These are phyloP conservation scores for Rhizopogon vesiculosus DNA, from an alignment of 768 basidiomycete genomes.

Conservation along the genomic window DNA sequence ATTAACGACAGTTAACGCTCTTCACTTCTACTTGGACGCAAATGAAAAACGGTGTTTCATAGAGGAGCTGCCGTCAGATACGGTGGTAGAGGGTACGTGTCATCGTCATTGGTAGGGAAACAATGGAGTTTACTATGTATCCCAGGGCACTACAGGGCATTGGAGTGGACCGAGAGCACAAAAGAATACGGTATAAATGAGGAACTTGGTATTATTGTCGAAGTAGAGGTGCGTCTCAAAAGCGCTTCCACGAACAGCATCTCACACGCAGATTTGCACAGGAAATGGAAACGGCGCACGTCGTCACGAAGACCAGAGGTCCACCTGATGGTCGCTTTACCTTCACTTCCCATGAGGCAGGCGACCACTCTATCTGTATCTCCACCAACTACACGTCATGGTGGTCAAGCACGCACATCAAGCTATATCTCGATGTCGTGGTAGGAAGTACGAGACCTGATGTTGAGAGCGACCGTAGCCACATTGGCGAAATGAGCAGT, in stretches of 20 bases:
- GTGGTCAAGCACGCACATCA: constrained; percentile 85
- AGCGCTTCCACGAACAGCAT: neutral
- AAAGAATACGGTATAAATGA: constrained; percentile 68
- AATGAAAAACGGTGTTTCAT: constrained; percentile 94
- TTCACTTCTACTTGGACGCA: constrained; percentile 96
- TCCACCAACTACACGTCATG: constrained; percentile 90
- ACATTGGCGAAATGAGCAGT: constrained; percentile 74
- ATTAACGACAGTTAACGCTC: constrained; percentile 54
- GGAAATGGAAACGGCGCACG: constrained; percentile 83
- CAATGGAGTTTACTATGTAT: neutral
- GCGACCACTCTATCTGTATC: constrained; percentile 96
- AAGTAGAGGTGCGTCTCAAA: constrained; percentile 69
- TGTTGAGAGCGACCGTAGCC: constrained; percentile 79
- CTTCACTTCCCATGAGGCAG: constrained; percentile 94
- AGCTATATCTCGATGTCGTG: constrained; percentile 90
- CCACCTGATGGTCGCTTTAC: constrained; percentile 91
- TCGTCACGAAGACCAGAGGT: constrained; percentile 86
- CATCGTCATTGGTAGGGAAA: neutral
- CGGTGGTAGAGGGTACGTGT: constrained; percentile 83
- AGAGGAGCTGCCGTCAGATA: constrained; percentile 92
- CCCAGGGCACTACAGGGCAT: constrained; percentile 79
- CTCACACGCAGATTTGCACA: constrained; percentile 25
- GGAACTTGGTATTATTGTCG: constrained; percentile 83
- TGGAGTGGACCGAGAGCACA: constrained; percentile 80
- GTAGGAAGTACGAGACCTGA: constrained; percentile 88